Conservation (phyloP, 2,329 filamentous ascomycete genomes). For the Rhytidhysteron rufulum region DNA sequence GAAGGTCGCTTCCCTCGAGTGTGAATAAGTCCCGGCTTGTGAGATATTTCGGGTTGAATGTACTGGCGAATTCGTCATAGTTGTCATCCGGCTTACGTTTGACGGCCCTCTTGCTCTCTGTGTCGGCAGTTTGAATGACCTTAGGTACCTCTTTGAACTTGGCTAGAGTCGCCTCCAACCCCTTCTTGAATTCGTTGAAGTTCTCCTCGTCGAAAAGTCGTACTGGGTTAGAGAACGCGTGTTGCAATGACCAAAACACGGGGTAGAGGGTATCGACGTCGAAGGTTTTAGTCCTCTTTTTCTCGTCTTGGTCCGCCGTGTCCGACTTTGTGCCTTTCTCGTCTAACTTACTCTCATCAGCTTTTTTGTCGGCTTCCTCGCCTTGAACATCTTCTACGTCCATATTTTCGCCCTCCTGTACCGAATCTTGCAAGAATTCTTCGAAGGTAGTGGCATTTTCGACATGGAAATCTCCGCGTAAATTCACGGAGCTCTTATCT, state of each 20-base stretch:
- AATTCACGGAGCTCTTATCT: constrained; percentile 95
- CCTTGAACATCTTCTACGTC: constrained; percentile 57
- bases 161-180: constrained; percentile 60
- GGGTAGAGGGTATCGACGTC: constrained; percentile 77
- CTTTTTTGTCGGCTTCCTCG: constrained; percentile 20
- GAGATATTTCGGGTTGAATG: constrained; percentile 96
- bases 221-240: constrained; percentile 86
- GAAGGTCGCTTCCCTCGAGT: constrained; percentile 64
- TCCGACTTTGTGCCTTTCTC: constrained; percentile 36
- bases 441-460: constrained; percentile 92
- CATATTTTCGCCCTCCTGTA: constrained; percentile 53
- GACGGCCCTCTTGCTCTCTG: constrained; percentile 58
- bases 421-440: constrained; percentile 42
- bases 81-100: constrained; percentile 63
- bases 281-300: constrained; percentile 47
- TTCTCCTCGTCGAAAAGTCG: constrained; percentile 69
- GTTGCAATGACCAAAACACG: constrained; percentile 89
- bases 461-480: constrained; percentile 90
- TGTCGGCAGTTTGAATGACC: constrained; percentile 64
- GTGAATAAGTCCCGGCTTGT: constrained; percentile 97
- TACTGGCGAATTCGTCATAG: constrained; percentile 62
- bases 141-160: constrained; percentile 70
- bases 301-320: constrained; percentile 43
- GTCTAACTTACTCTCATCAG: constrained; percentile 35
- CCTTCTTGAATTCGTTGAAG: constrained; percentile 62